These are phyloP conservation scores for Tuber microsphaerosporum DNA, from an alignment of 495 filamentous ascomycete genomes.

Conservation along the genomic window DNA sequence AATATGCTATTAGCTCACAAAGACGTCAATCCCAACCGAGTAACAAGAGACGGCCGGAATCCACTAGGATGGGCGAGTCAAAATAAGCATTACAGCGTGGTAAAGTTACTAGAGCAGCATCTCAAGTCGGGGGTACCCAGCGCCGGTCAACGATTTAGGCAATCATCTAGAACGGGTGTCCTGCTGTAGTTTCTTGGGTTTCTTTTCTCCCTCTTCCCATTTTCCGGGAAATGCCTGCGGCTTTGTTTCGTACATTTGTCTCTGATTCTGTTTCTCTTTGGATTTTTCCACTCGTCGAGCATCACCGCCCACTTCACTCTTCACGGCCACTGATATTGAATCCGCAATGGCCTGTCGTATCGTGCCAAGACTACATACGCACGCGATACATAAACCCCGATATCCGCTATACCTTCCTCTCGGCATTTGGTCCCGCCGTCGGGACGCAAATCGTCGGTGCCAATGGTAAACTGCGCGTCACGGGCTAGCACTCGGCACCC, in stretches of 20 bases:
- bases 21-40: not conserved
- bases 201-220: not conserved
- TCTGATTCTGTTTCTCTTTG: not conserved
- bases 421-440: not conserved
- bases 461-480: not conserved
- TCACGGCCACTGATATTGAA: not conserved
- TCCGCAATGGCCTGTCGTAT: not conserved
- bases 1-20: not conserved
- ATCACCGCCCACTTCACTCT: not conserved
- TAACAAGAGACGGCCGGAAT: not conserved
- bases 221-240: not conserved
- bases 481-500: not conserved
- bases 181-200: not conserved
- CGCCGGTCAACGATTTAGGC: not conserved
- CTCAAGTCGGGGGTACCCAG: not conserved
- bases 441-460: not conserved
- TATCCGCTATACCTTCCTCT: not conserved
- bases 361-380: not conserved
- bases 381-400: not conserved
- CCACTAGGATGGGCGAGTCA: not conserved
- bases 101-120: not conserved
- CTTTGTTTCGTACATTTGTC: not conserved
- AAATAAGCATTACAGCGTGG: not conserved
- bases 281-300: not conserved
- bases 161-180: not conserved